phyloP scores from a whole-genome alignment of 2,329 filamentous ascomycete genomes.

The Fusarium sp. region DNA sequence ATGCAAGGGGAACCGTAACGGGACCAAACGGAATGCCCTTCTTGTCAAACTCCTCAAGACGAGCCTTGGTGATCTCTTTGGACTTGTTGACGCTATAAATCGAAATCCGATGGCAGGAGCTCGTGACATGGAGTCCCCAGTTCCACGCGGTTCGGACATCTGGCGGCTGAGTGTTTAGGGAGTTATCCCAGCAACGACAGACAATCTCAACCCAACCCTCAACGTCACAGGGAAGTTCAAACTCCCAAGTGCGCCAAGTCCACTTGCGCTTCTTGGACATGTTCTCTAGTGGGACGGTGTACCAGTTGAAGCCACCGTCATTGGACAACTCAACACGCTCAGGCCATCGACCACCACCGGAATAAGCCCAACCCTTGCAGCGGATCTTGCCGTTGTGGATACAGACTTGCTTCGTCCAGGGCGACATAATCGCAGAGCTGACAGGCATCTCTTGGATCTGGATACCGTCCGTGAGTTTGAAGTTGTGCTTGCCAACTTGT shows the following conservation, averaged over 20 bases:
- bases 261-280: constrained; percentile 72
- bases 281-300: constrained; percentile 70
- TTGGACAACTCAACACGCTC: constrained; percentile 73
- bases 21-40: constrained; percentile 63
- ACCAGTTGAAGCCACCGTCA: constrained; percentile 75
- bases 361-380: constrained; percentile 70
- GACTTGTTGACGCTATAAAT: constrained; percentile 73
- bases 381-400: constrained; percentile 71
- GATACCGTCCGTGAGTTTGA: constrained; percentile 69
- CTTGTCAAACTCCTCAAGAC: constrained; percentile 66
- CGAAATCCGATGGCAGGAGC: constrained; percentile 70
- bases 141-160: constrained; percentile 70
- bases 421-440: constrained; percentile 74
- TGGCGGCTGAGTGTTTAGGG: constrained; percentile 70
- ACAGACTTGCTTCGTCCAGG: constrained; percentile 70
- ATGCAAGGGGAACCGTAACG: constrained; percentile 66
- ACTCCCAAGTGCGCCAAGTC: constrained; percentile 75
- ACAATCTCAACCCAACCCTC: constrained; percentile 73
- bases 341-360: constrained; percentile 70
- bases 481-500: constrained; percentile 77
- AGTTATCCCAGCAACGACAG: constrained; percentile 72
- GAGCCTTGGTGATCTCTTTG: constrained; percentile 60
- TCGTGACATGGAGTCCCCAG: constrained; percentile 76
- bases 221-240: constrained; percentile 71
- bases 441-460: constrained; percentile 81